These are phyloP conservation scores for Galeopsis tetrahit DNA, from an alignment of 257 asterid species.

Conservation along the genomic window DNA sequence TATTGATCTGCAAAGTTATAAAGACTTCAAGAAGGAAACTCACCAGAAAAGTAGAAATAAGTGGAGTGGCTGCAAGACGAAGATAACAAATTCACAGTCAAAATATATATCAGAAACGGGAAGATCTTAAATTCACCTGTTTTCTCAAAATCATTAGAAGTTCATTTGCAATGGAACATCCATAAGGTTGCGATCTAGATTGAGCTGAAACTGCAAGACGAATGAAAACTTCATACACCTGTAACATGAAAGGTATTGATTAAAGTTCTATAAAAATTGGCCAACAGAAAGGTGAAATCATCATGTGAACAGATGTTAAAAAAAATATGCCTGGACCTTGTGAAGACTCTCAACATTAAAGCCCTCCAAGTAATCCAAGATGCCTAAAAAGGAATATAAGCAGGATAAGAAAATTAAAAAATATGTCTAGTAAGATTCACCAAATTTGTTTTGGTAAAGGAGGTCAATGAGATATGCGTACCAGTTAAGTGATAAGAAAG, in stretches of 20 bases:
- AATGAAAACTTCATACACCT: conserved; percentile 86
- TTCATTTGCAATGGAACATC: conserved; percentile 79
- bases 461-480: conserved; percentile 34
- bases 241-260: conserved; percentile 39
- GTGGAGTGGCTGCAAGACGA: conserved; percentile 19
- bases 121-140: conserved; percentile 54
- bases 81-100: conserved; percentile 4
- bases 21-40: conserved; percentile 35
- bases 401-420: conserved; percentile 25
- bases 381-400: conserved; percentile 52
- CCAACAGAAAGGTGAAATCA: conserved; percentile 19
- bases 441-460: conserved; percentile 16
- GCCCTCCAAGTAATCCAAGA: conserved; percentile 90
- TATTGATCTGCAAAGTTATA: conserved; percentile 55
- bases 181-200: conserved; percentile 60
- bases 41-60: conserved; percentile 11
- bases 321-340: conserved; percentile 51
- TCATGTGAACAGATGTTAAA: conserved; percentile 25
- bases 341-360: conserved; percentile 69
- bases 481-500: conserved; percentile 79
- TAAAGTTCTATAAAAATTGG: conserved; percentile 22
- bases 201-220: conserved; percentile 68
- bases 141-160: conserved; percentile 80
- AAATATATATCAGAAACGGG: conserved; percentile 25
- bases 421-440: conserved; percentile 12